phyloP scores from a whole-genome alignment of 148 eudicot genomes.

The Talinum fruticosum region DNA sequence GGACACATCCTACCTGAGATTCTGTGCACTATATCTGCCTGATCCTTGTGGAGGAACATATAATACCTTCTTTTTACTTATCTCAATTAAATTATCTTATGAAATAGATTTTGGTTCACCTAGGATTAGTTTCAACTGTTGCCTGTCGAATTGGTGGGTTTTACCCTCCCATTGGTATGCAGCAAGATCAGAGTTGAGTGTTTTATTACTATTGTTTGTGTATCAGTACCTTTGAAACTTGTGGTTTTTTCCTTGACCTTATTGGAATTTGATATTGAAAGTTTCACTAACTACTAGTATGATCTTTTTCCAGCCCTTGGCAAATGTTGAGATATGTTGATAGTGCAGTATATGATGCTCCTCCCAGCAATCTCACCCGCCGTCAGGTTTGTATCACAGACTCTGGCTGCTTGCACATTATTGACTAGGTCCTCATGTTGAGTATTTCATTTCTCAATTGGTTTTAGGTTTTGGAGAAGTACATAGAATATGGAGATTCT shows the following conservation, averaged over 20 bases:
- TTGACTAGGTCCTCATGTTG: slow-evolving; percentile 3
- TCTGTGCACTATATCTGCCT: not conserved
- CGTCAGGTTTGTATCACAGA: slow-evolving; percentile 53
- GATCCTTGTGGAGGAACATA: not conserved
- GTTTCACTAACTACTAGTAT: slow-evolving; percentile 18
- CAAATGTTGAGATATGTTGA: slow-evolving; percentile 67
- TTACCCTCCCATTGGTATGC: not conserved
- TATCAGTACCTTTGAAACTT: not conserved
- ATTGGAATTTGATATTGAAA: not conserved
- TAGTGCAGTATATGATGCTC: slow-evolving; percentile 73
- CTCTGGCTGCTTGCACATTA: not conserved
- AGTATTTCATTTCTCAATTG: slow-evolving; percentile 4
- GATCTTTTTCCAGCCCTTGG: slow-evolving; percentile 67
- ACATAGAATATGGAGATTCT: slow-evolving; percentile 82
- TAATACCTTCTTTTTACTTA: not conserved
- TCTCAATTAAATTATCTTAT: not conserved
- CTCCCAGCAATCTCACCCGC: slow-evolving; percentile 62
- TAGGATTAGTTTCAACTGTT: not conserved
- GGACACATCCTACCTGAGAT: not conserved
- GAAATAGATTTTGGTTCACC: not conserved
- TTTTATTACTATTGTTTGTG: not conserved
- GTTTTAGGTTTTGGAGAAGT: slow-evolving; percentile 71
- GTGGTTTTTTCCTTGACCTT: not conserved
- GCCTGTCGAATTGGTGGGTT: not conserved
- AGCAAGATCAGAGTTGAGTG: not conserved